Conservation (phyloP, 805 yeast genomes). For the Myxozyma neglecta region DNA sequence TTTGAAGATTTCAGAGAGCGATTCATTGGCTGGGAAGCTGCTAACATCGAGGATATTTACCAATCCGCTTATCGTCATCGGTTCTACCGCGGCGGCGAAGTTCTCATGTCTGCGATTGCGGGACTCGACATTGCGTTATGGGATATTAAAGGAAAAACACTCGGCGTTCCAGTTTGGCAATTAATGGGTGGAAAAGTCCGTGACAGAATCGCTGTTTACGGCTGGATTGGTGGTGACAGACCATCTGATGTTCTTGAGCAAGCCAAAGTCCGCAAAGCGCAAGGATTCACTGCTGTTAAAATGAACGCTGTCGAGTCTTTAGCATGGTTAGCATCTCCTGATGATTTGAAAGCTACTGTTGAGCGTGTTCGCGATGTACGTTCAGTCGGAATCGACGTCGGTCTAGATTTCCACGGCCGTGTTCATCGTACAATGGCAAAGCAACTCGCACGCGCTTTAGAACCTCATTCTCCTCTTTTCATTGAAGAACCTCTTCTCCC, state of each 20-base stretch:
- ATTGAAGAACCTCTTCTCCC: slow-evolving; percentile 39
- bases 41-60: slow-evolving; percentile 14
- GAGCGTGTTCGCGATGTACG: slow-evolving; percentile 35
- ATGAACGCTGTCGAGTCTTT: slow-evolving; percentile 40
- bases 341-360: slow-evolving; percentile 33
- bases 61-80: slow-evolving; percentile 37
- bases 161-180: slow-evolving; percentile 37
- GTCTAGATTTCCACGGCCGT: slow-evolving; percentile 39
- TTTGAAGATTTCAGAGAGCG: slow-evolving; percentile 38
- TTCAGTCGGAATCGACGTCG: slow-evolving; percentile 36
- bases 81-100: slow-evolving; percentile 40
- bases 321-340: slow-evolving; percentile 36
- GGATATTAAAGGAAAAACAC: slow-evolving; percentile 39
- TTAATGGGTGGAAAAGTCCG: slow-evolving; percentile 40
- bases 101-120: slow-evolving; percentile 39
- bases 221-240: slow-evolving; percentile 41
- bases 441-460: slow-evolving; percentile 36
- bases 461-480: slow-evolving; percentile 36
- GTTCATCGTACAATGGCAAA: slow-evolving; percentile 39
- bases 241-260: slow-evolving; percentile 35
- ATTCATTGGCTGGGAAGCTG: slow-evolving; percentile 40
- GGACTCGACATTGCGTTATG: slow-evolving; percentile 41
- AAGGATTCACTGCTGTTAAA: slow-evolving; percentile 41
- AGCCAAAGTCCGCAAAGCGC: slow-evolving; percentile 36
- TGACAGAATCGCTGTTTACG: slow-evolving; percentile 37